These are phyloP conservation scores for Scutellaria baicalensis DNA, from an alignment of 257 asterid species.

Conservation along the genomic window DNA sequence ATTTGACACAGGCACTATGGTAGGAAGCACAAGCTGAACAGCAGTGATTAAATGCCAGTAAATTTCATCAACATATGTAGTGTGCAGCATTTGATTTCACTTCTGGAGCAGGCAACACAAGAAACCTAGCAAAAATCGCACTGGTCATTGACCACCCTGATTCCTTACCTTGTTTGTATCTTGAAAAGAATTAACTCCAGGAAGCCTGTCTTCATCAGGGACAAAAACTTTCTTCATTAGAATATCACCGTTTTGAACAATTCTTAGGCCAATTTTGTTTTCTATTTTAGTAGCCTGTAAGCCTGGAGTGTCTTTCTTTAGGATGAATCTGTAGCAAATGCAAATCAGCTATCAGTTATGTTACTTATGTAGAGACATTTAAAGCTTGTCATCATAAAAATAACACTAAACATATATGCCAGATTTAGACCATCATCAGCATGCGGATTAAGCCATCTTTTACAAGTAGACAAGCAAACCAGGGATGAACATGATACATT, in stretches of 20 bases:
- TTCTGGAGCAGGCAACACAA: background rate
- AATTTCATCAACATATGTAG: background rate
- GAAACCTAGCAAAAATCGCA: background rate
- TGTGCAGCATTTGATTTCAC: background rate
- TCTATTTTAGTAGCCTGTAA: conserved; percentile 86
- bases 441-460: background rate
- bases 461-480: background rate
- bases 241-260: conserved; percentile 94
- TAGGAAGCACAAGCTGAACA: background rate
- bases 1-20: background rate
- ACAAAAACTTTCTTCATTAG: conserved; percentile 70
- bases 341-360: conserved; percentile 16
- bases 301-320: conserved; percentile 82
- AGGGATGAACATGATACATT: background rate
- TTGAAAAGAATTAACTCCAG: conserved; percentile 85
- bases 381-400: conserved; percentile 8
- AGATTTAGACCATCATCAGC: conserved; percentile 1
- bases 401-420: background rate
- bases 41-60: background rate
- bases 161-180: conserved; percentile 80
- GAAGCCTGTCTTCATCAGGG: conserved; percentile 87
- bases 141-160: conserved; percentile 6
- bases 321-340: conserved; percentile 54
- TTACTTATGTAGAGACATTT: background rate
- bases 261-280: conserved; percentile 86